Evolutionary conservation across 371 early-diverging fungal genomes (phyloP), one percentile per base, ranked within the genome.

Genomic region (Capillidium rhysosporum): DNA sequence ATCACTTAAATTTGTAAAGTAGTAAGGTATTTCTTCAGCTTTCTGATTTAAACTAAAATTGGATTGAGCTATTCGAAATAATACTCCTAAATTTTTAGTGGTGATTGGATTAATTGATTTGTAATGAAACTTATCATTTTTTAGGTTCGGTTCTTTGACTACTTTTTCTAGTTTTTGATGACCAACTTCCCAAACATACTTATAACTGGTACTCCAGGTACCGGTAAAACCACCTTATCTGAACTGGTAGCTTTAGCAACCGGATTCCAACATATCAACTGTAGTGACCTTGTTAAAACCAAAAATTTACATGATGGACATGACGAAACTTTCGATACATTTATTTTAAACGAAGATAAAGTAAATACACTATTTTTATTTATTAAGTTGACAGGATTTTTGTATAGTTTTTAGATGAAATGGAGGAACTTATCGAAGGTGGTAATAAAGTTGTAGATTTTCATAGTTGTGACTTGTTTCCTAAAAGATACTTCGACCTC

Each of bases 121-220:
- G n/a, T n/a, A n/a, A n/a, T n/a, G n/a, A n/a, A n/a, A n/a, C n/a
- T n/a, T n/a, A n/a, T n/a, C n/a, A n/a, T n/a, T n/a, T n/a, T n/a
- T n/a, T n/a, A n/a, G n/a, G n/a, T n/a, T n/a, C n/a, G n/a, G n/a
- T n/a, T n/a, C n/a, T n/a, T n/a, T n/a, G n/a, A n/a, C n/a, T n/a
- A n/a, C n/a, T n/a, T n/a, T 7, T 34, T 34, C 7, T 34, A 34
- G 34, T 7, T 7, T 4, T n/a, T n/a, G n/a, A 34, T 34, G 34
- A 34, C 34, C 34, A 34, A 34, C 12, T 34, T 52, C 4, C 89
- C 89, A 43, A 91, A 89, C 63, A 89, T 98, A 52, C 77, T 98
- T 34, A 82, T 98, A 41, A 96, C 98, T 0, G 98, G 99, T 23
- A 97, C 98, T 1, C 98, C 98, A 0, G 98, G 98, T 39, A 92